Evolutionary conservation across 2,329 filamentous ascomycete genomes (phyloP), one percentile per base, ranked within the genome.

Genomic region (Pestalotiopsis sp.): DNA sequence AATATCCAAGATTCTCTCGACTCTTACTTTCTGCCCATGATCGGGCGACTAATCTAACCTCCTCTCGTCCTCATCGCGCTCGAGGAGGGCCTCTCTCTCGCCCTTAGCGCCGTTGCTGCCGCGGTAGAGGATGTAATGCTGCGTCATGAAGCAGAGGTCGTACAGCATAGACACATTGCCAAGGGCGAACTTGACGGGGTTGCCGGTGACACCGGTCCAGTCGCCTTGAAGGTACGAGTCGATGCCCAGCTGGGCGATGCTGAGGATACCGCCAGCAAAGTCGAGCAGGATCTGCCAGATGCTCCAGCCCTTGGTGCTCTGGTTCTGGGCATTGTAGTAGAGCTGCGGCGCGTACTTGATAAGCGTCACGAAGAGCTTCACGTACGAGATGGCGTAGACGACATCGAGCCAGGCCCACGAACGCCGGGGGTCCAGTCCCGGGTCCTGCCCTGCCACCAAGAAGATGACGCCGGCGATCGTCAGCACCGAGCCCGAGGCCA

Each of bases 331-430:
- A 83, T 98, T 98, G 74, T 92, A 86, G 75, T 92, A 85, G 49
- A 93, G 89, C 84, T 97, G 94, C 4, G 96, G 96, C 61, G 93
- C 90, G 81, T 98, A 98, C 82, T 99, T 99, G 81, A 97, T 88
- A 31, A 98, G 83, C 0, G 95, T 97, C 72, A 97, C 89, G 67
- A 95, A 80, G 41, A 99, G 85, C 82, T 99, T 99, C 77, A 97
- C 91, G 78, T 97, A 97, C 57, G 93, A 93, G 39, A 97, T 83
- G 13, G 92, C 88, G 76, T 90, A 90, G 63, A 89, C 84, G 66
- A 88, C 84, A 75, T 92, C 90, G 57, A 92, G 86, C 80, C 85
- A 88, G 66, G 87, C 86, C 89, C 89, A 91, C 65, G 83, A 82
- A 56, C 74, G 80, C 36, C 75, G 76, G 3, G 85, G 80, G 72